phyloP scores from a whole-genome alignment of 2,329 filamentous ascomycete genomes.

The Microdochium trichocladiopsis region DNA sequence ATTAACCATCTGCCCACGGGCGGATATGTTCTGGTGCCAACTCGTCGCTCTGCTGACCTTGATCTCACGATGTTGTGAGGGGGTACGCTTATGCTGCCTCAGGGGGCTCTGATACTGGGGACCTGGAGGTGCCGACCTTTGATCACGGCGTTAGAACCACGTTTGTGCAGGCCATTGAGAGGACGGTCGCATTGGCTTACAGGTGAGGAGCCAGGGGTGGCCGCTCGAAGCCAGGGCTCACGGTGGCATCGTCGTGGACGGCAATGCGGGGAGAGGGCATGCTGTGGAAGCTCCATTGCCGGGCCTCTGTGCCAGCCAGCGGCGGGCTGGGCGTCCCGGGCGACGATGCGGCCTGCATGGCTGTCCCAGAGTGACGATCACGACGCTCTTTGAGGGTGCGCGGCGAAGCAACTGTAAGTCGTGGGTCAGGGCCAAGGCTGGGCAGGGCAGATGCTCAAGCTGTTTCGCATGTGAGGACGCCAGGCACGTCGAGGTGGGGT shows the following conservation, averaged over 20 bases:
- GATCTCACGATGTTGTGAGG: conserved; percentile 49
- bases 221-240: conserved; percentile 12
- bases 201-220: conserved; percentile 27
- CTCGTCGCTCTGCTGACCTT: conserved; percentile 44
- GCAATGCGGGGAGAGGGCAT: conserved; percentile 29
- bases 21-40: background rate
- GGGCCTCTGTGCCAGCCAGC: background rate
- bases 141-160: background rate
- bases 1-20: background rate
- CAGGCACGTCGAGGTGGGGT: too few species aligned
- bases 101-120: conserved; percentile 43
- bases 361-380: background rate
- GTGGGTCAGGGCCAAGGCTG: too few species aligned
- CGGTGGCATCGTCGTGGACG: conserved; percentile 25
- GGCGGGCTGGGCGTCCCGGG: background rate
- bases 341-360: background rate
- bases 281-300: conserved; percentile 8
- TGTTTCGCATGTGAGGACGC: too few species aligned
- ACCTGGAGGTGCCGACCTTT: conserved; percentile 34
- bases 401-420: too few species aligned
- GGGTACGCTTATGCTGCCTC: conserved; percentile 50
- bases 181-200: conserved; percentile 25
- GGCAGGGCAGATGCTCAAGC: too few species aligned
- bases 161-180: background rate
- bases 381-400: too few species aligned